Percentiles rank a stretch among this genome's conserved stretches.
These are phyloP conservation scores for Linderina pennispora DNA, from an alignment of 192 early-diverging fungal genomes.

Conservation along the genomic window DNA sequence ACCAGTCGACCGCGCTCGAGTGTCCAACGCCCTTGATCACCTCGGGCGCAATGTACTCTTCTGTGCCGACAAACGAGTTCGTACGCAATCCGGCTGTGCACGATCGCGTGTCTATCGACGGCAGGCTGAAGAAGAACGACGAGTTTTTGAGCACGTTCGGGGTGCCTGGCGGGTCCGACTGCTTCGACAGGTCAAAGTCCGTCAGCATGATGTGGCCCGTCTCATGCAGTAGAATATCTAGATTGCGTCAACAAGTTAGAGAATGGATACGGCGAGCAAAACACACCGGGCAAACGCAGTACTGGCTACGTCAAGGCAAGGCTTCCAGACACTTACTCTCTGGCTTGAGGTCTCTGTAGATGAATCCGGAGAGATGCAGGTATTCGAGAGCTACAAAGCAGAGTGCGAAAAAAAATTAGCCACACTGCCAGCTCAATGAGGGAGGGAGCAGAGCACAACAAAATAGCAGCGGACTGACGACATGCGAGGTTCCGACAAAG, in stretches of 20 bases:
- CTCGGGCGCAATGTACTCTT: constrained; percentile 99
- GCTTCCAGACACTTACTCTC: constrained; percentile 55
- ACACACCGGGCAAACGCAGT: too few relatives aligned
- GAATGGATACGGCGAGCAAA: too few relatives aligned
- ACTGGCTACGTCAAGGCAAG: too few relatives aligned
- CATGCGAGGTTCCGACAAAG: too few relatives aligned
- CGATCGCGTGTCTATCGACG: constrained; percentile 78
- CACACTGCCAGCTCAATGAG: too few relatives aligned
- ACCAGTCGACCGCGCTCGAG: constrained; percentile 96
- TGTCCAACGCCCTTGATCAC: constrained; percentile 95
- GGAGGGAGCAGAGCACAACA: too few relatives aligned
- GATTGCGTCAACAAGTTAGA: too few relatives aligned
- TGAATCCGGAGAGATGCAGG: constrained; percentile 92
- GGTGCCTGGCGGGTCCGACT: constrained; percentile 74
- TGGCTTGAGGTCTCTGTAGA: constrained; percentile 97
- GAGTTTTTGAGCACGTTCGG: constrained; percentile 59
- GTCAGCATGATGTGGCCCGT: constrained; percentile 98
- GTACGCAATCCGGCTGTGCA: constrained; percentile 85
- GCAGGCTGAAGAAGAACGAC: constrained; percentile 53
- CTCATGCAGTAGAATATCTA: constrained; percentile 85
- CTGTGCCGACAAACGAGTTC: constrained; percentile 98
- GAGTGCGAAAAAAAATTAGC: too few relatives aligned
- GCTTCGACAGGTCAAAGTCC: constrained; percentile 98
- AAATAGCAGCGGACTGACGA: too few relatives aligned
- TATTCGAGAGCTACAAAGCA: constrained; percentile 97